These are phyloP conservation scores for Brassica carinata DNA, from an alignment of 345 rosid genomes.

Conservation along the genomic window DNA sequence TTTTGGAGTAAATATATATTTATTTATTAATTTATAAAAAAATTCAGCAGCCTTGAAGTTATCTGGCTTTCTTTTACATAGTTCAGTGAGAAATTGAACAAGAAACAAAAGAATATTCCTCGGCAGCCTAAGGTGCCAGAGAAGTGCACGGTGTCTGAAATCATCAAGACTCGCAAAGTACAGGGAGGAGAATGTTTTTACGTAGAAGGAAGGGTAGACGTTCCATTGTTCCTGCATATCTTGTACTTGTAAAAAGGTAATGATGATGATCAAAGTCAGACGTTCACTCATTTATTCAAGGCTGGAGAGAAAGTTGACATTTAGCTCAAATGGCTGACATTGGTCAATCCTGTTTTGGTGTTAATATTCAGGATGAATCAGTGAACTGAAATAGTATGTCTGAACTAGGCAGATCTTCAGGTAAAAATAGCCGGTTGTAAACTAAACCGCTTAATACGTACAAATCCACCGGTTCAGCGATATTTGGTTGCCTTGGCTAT, in stretches of 20 bases:
- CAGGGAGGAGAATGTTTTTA: slow-evolving; percentile 73
- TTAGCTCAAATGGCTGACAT: not conserved
- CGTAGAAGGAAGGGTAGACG: slow-evolving; percentile 79
- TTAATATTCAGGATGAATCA: not conserved
- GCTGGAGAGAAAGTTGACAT: not conserved
- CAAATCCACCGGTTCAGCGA: not conserved
- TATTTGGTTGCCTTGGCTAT: not conserved
- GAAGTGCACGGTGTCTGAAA: slow-evolving; percentile 68
- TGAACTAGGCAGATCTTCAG: not conserved
- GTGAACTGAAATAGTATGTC: not conserved
- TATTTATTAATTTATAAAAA: not conserved
- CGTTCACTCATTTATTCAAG: not conserved
- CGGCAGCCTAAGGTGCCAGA: slow-evolving; percentile 59
- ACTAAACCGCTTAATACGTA: slow-evolving; percentile 1
- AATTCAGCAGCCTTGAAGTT: not conserved
- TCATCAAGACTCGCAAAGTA: slow-evolving; percentile 67
- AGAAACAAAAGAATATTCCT: not conserved
- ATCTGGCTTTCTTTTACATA: not conserved
- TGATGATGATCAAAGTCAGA: not conserved
- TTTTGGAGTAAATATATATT: not conserved
- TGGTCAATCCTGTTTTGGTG: slow-evolving; percentile 7
- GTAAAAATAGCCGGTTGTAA: not conserved
- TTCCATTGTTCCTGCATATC: slow-evolving; percentile 75
- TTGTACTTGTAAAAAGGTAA: slow-evolving; percentile 60
- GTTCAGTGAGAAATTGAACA: not conserved